Base-by-base conservation (phyloP, 495 filamentous ascomycete species). In the Neurospora sp. region DNA sequence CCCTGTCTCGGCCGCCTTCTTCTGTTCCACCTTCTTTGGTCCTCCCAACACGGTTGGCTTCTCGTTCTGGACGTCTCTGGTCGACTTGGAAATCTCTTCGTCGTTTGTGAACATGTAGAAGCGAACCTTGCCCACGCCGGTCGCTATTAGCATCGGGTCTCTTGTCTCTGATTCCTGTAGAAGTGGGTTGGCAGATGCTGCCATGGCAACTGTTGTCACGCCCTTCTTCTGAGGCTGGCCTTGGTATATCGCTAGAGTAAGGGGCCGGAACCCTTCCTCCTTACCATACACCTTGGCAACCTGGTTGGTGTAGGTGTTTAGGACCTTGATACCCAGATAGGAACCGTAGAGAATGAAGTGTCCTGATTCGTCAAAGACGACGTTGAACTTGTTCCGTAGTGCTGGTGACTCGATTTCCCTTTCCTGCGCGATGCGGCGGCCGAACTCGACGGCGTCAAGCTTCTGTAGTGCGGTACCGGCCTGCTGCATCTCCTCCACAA, bases 71-170 rank as follows among this genome's bases (percentile, higher is more conserved):
- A 98, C 85, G 79, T 99, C 96, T 75, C 96, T 91, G 39, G 91
- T 90, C 11, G 92, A 91, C 80, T 96, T 97, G 73, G 90, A 91
- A 73, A 96, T 88, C 5, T 94, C 89, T 20, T 90, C 88, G 23
- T 96, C 93, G 82, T 97, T 97, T 72, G 93, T 97, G 83, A 97
- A 99, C 87, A 98, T 93, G 86, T 98, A 99, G 85, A 99, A 99
- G 70, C 96, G 92, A 40, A 93, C 89, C 81, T 98, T 99, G 75
- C 90, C 92, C 35, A 91, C 90, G 1, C 92, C 95, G 0, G 95
- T 98, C 42, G 87, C 86, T 54, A 96, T 84, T 23, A 99, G 86
- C 81, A 98, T 93, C 0, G 96, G 93, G 81, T 99, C 96, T 75
- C 96, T 89, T 42, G 90, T 89, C 83, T 98, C 94, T 20, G 96